These are phyloP conservation scores for Vitis riparia DNA, from an alignment of 164 flowering plant species.

Conservation along the genomic window DNA sequence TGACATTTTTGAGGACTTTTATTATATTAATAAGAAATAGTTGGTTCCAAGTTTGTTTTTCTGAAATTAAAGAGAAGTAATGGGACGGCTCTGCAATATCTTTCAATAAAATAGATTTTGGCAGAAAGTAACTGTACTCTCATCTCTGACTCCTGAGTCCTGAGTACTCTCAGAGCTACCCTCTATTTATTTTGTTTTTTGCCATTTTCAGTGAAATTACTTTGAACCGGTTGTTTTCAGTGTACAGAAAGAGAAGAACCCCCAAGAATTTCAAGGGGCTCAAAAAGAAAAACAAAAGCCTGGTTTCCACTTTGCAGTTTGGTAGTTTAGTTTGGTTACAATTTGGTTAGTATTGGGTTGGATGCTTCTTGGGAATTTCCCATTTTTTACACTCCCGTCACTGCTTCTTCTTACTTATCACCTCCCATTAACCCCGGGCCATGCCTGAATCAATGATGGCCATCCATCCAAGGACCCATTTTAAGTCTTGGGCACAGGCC, in stretches of 20 bases:
- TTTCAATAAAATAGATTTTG: not conserved
- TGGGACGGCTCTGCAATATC: conserved; percentile 3
- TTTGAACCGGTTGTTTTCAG: not conserved
- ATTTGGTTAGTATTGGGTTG: not conserved
- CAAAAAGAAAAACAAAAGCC: not conserved
- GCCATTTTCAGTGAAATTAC: conserved; percentile 7
- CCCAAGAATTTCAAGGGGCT: not conserved
- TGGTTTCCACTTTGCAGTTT: not conserved
- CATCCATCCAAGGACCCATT: too few relatives aligned
- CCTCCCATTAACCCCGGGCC: too few relatives aligned
- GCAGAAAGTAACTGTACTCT: not conserved
- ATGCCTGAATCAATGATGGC: too few relatives aligned
- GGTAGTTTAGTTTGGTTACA: not conserved
- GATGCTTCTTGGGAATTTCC: not conserved
- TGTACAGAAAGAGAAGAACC: not conserved
- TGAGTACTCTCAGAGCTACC: too few relatives aligned
- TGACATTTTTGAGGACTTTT: conserved; percentile 6
- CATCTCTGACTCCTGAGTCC: too few relatives aligned
- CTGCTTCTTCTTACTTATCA: too few relatives aligned
- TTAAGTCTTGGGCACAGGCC: too few relatives aligned
- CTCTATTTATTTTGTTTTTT: not conserved
- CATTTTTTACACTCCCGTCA: not conserved
- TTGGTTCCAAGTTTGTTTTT: not conserved
- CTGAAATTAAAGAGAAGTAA: not conserved
- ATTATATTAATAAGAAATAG: not conserved